phyloP scores from a whole-genome alignment of 2,329 filamentous ascomycete species.

The Fusarium setosum region DNA sequence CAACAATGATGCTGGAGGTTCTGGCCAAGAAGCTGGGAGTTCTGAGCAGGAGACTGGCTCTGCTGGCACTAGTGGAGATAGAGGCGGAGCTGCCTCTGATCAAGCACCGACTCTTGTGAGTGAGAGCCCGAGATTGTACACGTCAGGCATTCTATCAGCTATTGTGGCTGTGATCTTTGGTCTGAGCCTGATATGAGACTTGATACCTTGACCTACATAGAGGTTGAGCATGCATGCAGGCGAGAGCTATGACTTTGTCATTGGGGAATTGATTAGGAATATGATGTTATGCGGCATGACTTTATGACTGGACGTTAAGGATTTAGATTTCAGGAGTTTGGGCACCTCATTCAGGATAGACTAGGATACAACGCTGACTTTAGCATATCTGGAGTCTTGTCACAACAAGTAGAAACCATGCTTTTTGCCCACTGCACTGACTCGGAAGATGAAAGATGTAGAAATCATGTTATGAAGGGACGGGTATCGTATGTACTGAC shows the following conservation, averaged over 20 bases:
- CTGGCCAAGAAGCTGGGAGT: background rate
- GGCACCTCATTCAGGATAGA: background rate
- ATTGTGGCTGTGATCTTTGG: conserved; percentile 31
- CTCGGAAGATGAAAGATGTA: too few species aligned
- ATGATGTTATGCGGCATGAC: background rate
- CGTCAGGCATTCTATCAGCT: conserved; percentile 18
- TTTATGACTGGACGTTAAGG: conserved; percentile 1
- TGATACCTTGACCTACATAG: background rate
- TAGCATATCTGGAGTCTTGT: too few species aligned
- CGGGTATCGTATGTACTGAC: background rate
- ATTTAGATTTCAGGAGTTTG: background rate
- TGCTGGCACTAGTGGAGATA: background rate
- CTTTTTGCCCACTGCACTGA: too few species aligned
- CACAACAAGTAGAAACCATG: too few species aligned
- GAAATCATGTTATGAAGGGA: background rate
- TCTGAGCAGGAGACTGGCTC: background rate
- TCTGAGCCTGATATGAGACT: conserved; percentile 5
- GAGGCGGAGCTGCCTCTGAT: background rate
- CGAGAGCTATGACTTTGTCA: too few species aligned
- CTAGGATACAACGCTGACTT: background rate
- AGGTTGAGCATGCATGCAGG: background rate
- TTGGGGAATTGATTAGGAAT: background rate
- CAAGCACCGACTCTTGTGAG: conserved; percentile 16
- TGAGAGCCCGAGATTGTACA: conserved; percentile 21
- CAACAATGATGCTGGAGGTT: background rate